These are phyloP conservation scores for Pulveroboletus ravenelii DNA, from an alignment of 768 basidiomycete genomes.

Conservation along the genomic window DNA sequence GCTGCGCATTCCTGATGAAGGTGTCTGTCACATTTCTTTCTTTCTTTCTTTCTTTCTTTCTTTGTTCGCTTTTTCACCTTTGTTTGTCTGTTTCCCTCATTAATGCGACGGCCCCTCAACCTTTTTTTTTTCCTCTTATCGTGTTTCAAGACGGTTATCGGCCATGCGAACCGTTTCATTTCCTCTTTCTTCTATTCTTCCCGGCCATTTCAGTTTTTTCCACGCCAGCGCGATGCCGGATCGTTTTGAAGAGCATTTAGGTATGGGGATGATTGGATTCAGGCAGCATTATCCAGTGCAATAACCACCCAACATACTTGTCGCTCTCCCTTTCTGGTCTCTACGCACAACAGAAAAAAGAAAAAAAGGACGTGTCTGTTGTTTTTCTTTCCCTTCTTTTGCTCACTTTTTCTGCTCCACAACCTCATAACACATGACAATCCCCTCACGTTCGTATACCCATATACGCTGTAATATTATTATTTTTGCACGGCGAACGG, in stretches of 20 bases:
- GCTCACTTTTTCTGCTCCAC: neutral
- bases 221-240: slow-evolving; percentile 10
- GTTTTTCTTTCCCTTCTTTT: slow-evolving; percentile 14
- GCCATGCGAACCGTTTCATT: slow-evolving; percentile 17
- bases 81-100: neutral
- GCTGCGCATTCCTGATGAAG: slow-evolving; percentile 30
- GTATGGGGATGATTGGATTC: slow-evolving; percentile 8
- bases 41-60: too few species aligned
- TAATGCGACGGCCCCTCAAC: neutral
- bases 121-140: neutral
- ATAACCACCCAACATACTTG: neutral
- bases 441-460: slow-evolving; percentile 26
- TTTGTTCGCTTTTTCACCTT: neutral
- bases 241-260: slow-evolving; percentile 8
- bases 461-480: slow-evolving; percentile 38
- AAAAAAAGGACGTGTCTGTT: neutral
- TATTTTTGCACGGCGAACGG: slow-evolving; percentile 9
- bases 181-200: neutral
- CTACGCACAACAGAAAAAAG: too few species aligned
- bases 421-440: neutral
- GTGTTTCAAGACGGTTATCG: slow-evolving; percentile 10
- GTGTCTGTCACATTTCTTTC: slow-evolving; percentile 15
- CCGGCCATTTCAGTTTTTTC: neutral
- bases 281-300: slow-evolving; percentile 7
- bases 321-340: neutral